Percentiles rank a stretch among this genome's conserved stretches.
phyloP scores from a whole-genome alignment of 148 eudicot species.

The Fallopia convolvulus region DNA sequence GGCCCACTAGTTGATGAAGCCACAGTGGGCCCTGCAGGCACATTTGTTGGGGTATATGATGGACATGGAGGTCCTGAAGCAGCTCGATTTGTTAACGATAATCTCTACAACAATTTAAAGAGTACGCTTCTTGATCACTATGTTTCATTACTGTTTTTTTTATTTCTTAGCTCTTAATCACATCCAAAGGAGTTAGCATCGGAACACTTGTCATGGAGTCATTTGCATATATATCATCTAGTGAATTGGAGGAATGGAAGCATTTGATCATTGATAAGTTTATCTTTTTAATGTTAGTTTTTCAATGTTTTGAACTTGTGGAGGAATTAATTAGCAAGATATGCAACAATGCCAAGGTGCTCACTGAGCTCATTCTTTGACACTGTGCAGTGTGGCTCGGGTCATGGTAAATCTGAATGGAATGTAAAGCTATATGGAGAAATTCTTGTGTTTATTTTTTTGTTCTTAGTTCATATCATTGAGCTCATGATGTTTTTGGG shows the following conservation, averaged over 20 bases:
- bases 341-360: background rate
- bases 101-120: conserved; percentile 39
- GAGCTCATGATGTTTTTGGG: background rate
- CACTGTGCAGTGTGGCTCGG: background rate
- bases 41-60: conserved; percentile 77
- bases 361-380: background rate
- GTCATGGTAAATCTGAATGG: background rate
- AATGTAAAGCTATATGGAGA: background rate
- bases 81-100: conserved; percentile 43
- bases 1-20: conserved; percentile 45
- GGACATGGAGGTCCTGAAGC: conserved; percentile 91
- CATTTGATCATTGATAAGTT: background rate
- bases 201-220: background rate
- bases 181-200: conserved; percentile 1
- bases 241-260: background rate
- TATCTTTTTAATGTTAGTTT: background rate
- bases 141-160: conserved; percentile 11
- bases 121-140: conserved; percentile 18
- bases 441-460: background rate
- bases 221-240: background rate
- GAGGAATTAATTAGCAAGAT: background rate
- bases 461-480: background rate
- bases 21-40: conserved; percentile 54
- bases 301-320: background rate
- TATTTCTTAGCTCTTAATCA: background rate